A percentile compares a stretch with the other conserved stretches of the same genome.
These are phyloP conservation scores for Mrakiaceae sp. DNA, from an alignment of 1,284 basidiomycete genomes.

Conservation along the genomic window DNA sequence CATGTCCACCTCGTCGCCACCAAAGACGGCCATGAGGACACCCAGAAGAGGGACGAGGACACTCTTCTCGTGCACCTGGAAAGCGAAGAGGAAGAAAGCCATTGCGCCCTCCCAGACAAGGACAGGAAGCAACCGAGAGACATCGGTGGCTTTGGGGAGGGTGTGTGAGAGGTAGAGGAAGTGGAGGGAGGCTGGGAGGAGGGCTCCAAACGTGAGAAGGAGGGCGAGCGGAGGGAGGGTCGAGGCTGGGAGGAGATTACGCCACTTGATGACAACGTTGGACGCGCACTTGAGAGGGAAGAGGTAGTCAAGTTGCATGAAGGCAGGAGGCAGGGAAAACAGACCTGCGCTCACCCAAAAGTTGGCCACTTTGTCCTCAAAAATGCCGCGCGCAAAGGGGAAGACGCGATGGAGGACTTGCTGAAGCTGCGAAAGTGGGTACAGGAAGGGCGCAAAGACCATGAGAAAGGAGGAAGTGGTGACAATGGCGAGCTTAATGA, in stretches of 20 bases:
- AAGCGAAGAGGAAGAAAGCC: conserved; percentile 90
- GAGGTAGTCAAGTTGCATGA: background rate
- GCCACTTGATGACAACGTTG: conserved; percentile 78
- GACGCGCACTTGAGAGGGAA: conserved; percentile 51
- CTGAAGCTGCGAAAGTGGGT: conserved; percentile 44
- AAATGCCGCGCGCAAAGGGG: conserved; percentile 77
- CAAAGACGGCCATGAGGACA: conserved; percentile 46
- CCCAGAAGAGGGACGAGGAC: conserved; percentile 80
- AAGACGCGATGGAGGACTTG: conserved; percentile 72
- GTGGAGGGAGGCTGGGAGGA: conserved; percentile 36
- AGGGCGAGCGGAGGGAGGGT: conserved; percentile 14
- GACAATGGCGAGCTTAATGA: conserved; percentile 50
- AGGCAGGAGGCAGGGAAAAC: background rate
- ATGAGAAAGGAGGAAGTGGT: conserved; percentile 47
- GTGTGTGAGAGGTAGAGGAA: conserved; percentile 45
- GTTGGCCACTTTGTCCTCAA: conserved; percentile 94
- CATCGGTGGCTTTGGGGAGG: background rate
- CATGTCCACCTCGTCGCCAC: conserved; percentile 35
- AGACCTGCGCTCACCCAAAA: conserved; percentile 45
- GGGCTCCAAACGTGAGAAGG: conserved; percentile 21
- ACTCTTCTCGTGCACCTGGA: conserved; percentile 91
- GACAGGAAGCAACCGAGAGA: conserved; percentile 3
- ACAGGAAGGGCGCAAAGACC: conserved; percentile 64
- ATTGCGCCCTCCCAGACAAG: conserved; percentile 31
- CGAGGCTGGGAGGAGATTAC: background rate